phyloP scores from a whole-genome alignment of 768 basidiomycete species.

The Crucibulum laeve region DNA sequence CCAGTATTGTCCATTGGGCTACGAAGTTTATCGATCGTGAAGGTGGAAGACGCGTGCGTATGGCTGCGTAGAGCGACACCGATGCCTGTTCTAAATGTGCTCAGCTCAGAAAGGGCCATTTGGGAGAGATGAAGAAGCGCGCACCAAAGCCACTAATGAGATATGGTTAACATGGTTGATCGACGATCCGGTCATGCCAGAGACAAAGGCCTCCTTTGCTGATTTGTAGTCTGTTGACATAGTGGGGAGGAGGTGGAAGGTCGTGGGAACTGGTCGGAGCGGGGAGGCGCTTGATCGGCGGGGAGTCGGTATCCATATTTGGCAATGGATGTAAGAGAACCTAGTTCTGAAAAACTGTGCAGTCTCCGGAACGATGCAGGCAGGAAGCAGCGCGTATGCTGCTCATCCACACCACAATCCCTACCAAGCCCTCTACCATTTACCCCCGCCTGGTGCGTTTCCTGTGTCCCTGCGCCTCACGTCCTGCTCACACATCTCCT shows the following conservation, averaged over 20 bases:
- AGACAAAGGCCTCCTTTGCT: slow-evolving; percentile 81
- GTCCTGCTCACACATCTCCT: slow-evolving; percentile 15
- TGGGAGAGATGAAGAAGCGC: slow-evolving; percentile 3
- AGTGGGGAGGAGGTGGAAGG: too few relatives aligned
- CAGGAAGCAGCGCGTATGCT: slow-evolving; percentile 33
- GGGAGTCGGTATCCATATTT: too few relatives aligned
- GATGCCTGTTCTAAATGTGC: slow-evolving; percentile 45
- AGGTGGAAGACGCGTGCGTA: slow-evolving; percentile 43
- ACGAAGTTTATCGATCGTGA: slow-evolving; percentile 31
- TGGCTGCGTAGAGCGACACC: slow-evolving; percentile 62
- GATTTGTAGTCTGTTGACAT: slow-evolving; percentile 49
- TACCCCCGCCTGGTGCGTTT: slow-evolving; percentile 21
- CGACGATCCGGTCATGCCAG: slow-evolving; percentile 67
- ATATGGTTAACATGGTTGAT: slow-evolving; percentile 66
- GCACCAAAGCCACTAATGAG: slow-evolving; percentile 36
- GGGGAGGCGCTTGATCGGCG: too few relatives aligned
- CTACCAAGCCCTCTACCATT: slow-evolving; percentile 31
- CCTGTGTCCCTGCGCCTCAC: slow-evolving; percentile 1
- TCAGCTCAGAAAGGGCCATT: not conserved
- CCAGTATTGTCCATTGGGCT: slow-evolving; percentile 60
- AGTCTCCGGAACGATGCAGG: slow-evolving; percentile 65
- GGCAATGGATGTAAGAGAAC: slow-evolving; percentile 36
- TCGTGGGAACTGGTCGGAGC: too few relatives aligned
- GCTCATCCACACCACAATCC: slow-evolving; percentile 28
- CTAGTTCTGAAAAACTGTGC: slow-evolving; percentile 71